These are phyloP conservation scores for Dispira simplex DNA, from an alignment of 192 early-diverging fungal genomes.

Conservation along the genomic window DNA sequence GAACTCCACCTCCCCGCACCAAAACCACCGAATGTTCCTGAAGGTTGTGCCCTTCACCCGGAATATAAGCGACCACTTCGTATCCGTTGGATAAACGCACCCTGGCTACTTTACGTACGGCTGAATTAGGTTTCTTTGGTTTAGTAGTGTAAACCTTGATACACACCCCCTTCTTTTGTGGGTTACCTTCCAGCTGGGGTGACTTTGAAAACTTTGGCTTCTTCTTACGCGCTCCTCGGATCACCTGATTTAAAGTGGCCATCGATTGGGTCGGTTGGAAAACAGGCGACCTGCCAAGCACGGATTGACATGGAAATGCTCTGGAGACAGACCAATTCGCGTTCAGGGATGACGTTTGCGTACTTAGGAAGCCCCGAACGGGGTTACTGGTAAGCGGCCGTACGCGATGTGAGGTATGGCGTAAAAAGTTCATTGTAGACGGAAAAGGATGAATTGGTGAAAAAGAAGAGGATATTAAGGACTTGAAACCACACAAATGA, in stretches of 20 bases:
- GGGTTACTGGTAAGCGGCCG: too few species aligned
- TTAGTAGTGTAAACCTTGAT: conserved; percentile 90
- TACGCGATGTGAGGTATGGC: too few species aligned
- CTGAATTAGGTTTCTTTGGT: conserved; percentile 98
- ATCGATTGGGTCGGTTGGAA: conserved; percentile 19
- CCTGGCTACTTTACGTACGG: conserved; percentile 81
- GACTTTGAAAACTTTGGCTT: conserved; percentile 46
- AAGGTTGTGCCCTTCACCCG: conserved; percentile 95
- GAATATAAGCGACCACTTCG: conserved; percentile 89
- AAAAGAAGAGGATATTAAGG: too few species aligned
- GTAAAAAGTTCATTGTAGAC: too few species aligned
- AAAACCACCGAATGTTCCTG: conserved; percentile 96
- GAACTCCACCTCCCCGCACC: conserved; percentile 86
- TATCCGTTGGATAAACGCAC: conserved; percentile 89
- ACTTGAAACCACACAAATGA: too few species aligned
- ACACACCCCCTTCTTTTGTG: conserved; percentile 88
- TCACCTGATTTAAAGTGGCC: conserved; percentile 91
- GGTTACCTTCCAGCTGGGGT: conserved; percentile 72
- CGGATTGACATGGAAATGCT: too few species aligned
- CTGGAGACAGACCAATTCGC: too few species aligned
- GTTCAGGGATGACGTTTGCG: too few species aligned
- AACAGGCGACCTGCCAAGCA: not conserved
- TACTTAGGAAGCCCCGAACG: too few species aligned
- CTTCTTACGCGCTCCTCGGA: conserved; percentile 64
- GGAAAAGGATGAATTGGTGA: too few species aligned